These are phyloP conservation scores for Cryphonectria japonica DNA, from an alignment of 2,329 filamentous ascomycete species.

Conservation along the genomic window DNA sequence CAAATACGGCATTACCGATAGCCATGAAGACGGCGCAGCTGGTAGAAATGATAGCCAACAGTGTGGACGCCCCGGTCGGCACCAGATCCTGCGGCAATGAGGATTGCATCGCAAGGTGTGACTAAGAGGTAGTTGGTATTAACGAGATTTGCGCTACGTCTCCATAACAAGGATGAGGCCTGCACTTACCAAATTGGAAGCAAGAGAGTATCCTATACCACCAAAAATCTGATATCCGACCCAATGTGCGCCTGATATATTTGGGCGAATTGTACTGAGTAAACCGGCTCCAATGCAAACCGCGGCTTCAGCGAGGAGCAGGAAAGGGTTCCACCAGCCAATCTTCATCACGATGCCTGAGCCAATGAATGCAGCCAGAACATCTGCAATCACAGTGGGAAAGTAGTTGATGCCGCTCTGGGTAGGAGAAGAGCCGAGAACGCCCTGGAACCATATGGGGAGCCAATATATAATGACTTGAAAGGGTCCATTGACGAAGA, in stretches of 20 bases:
- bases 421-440: constrained; percentile 36
- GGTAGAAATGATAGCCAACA: too few relatives aligned
- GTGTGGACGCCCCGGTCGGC: too few relatives aligned
- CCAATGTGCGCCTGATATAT: constrained; percentile 41
- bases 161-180: too few relatives aligned
- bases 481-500: constrained; percentile 47
- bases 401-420: constrained; percentile 34
- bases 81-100: too few relatives aligned
- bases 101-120: too few relatives aligned
- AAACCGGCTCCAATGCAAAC: constrained; percentile 43
- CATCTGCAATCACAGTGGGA: constrained; percentile 33
- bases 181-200: constrained; percentile 6
- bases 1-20: too few relatives aligned
- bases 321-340: constrained; percentile 33
- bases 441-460: constrained; percentile 46
- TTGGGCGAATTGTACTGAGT: constrained; percentile 39
- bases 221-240: constrained; percentile 40
- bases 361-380: constrained; percentile 31
- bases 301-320: constrained; percentile 35
- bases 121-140: too few relatives aligned
- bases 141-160: too few relatives aligned
- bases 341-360: constrained; percentile 27
- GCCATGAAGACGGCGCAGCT: too few relatives aligned
- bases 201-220: constrained; percentile 4
- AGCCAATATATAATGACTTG: constrained; percentile 51